Base-by-base conservation (phyloP, 768 basidiomycete genomes). In the Leucosporidium yakuticum region DNA sequence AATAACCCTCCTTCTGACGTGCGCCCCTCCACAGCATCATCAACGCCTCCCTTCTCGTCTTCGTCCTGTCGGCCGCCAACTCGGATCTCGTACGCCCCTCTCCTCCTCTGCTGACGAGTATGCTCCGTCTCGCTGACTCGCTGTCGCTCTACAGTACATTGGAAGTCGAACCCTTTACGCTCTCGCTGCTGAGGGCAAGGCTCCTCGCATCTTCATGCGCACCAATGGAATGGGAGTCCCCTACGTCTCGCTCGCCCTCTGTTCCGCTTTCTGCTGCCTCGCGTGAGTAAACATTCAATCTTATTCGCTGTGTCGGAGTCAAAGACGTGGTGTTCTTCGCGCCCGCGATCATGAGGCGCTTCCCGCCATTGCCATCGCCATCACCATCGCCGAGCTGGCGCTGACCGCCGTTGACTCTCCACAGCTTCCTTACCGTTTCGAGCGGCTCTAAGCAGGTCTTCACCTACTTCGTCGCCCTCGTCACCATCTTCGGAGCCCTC, bases 81-180 rank as follows among this genome's bases (percentile, higher is more conserved):
- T 60, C 27, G n/a, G 55, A 25, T 32, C 55, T 27, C 55, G 36
- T n/a, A 21, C 29, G 36, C 39, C 36, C 20, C 27, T 32, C 7
- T 29, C 11, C 55, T 34, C 2, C 19, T 14, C 27, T 56, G n/a
- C 19, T 31, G 21, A 48, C 47, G 21, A 11, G 23, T 32, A 19
- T 34, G 11, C 7, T 23, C 8, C 29, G 17, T 31, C 29, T 32
- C 9, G 7, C 29, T 56, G 23, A 14, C 5, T 2, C 60, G 2
- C 55, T 21, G 64, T 62, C 47, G 49, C 62, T 12, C 12, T 12
- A 36, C 12, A 44, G 2, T 69, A 79, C 77, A 79, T 78, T 60
- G 77, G 77, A 0, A 75, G 77, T 6, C 77, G 80, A 53, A 78
- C 79, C 6, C 76, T 81, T 11, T 80, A 80, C 76, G 77, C 73